These are phyloP conservation scores for Xylaria flabelliformis DNA, from an alignment of 495 filamentous ascomycete species.

Conservation along the genomic window DNA sequence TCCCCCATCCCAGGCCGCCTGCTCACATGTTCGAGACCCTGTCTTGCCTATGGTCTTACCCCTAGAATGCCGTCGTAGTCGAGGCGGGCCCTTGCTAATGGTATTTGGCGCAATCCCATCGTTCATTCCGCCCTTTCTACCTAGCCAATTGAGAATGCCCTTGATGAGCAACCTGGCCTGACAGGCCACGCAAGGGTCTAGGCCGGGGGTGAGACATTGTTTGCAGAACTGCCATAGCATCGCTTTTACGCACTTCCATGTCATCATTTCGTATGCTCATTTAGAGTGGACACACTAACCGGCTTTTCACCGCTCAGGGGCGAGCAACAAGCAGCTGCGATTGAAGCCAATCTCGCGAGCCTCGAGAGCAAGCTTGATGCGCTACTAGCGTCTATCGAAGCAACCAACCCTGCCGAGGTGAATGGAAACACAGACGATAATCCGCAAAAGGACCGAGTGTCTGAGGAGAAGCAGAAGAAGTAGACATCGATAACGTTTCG, in stretches of 20 bases:
- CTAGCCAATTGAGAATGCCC: slow-evolving; percentile 18
- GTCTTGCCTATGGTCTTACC: neutral
- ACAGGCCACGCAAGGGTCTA: neutral
- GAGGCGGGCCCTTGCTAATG: slow-evolving; percentile 15
- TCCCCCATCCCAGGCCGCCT: neutral
- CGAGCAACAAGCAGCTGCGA: slow-evolving; percentile 58
- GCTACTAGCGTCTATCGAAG: slow-evolving; percentile 53
- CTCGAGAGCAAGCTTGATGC: slow-evolving; percentile 62
- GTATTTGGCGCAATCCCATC: slow-evolving; percentile 25
- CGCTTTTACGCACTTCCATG: neutral
- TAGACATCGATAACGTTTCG: neutral
- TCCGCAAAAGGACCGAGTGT: slow-evolving; percentile 18
- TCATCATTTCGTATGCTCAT: neutral
- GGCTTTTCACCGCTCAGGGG: slow-evolving; percentile 48
- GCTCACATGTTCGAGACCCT: slow-evolving; percentile 20
- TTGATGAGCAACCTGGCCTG: neutral
- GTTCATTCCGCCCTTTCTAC: neutral
- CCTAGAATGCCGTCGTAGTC: neutral
- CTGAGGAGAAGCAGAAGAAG: slow-evolving; percentile 27
- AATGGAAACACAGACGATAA: neutral
- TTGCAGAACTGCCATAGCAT: neutral
- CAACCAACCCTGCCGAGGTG: neutral
- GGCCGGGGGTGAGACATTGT: neutral
- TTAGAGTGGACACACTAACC: slow-evolving; percentile 6
- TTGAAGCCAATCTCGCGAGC: slow-evolving; percentile 59